phyloP scores from a whole-genome alignment of 1,139 yeast species.

The Yamadazyma dushanensis region DNA sequence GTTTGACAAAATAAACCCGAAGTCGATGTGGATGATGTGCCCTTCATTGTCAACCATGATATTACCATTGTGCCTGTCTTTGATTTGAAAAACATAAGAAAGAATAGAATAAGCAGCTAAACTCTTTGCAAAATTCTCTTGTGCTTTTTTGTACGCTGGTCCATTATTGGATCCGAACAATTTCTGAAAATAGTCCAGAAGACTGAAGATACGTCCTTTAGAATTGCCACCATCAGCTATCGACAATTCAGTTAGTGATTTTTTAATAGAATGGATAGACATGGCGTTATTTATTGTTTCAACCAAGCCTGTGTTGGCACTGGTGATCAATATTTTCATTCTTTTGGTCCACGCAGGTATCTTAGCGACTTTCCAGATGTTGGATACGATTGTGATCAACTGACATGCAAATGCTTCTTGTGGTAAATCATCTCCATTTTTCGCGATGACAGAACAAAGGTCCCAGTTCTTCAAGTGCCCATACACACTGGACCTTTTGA shows the following conservation, averaged over 20 bases:
- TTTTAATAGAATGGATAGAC: constrained; percentile 90
- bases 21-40: constrained; percentile 92
- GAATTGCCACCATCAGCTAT: constrained; percentile 64
- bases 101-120: constrained; percentile 87
- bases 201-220: constrained; percentile 66
- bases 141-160: constrained; percentile 63
- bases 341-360: constrained; percentile 86
- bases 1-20: constrained; percentile 88
- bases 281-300: constrained; percentile 94
- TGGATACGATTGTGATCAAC: constrained; percentile 79
- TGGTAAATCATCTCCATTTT: constrained; percentile 91
- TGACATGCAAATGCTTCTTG: constrained; percentile 99
- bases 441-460: constrained; percentile 88
- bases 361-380: constrained; percentile 70
- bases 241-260: constrained; percentile 79
- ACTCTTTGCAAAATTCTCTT: constrained; percentile 78
- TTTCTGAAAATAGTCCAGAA: constrained; percentile 73
- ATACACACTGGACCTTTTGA: constrained; percentile 69
- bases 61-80: constrained; percentile 96
- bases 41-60: constrained; percentile 93
- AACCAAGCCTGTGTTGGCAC: constrained; percentile 87
- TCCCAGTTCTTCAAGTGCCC: constrained; percentile 95
- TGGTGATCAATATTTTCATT: constrained; percentile 89
- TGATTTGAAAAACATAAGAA: constrained; percentile 85
- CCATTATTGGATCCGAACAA: constrained; percentile 66